phyloP scores from a whole-genome alignment of 2,329 filamentous ascomycete genomes.

The Fusarium hostae region DNA sequence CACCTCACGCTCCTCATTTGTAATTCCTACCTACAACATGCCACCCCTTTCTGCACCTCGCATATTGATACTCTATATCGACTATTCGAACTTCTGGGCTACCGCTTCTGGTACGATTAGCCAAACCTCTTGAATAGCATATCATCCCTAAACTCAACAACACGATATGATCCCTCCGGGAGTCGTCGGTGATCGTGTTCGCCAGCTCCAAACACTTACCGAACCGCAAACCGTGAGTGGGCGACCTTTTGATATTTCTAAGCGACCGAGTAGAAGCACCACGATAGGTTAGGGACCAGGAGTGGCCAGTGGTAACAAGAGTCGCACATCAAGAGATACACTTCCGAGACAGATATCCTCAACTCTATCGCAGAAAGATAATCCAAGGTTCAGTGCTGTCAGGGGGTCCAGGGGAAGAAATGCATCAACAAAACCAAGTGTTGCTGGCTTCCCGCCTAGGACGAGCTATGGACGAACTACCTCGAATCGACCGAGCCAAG shows the following conservation, averaged over 20 bases:
- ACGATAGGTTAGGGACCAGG: conserved; percentile 46
- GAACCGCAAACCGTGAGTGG: conserved; percentile 17
- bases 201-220: conserved; percentile 42
- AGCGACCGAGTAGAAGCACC: conserved; percentile 40
- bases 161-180: conserved; percentile 39
- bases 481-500: neutral
- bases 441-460: conserved; percentile 17
- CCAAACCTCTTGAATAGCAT: conserved; percentile 1
- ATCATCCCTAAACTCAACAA: conserved; percentile 14
- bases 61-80: conserved; percentile 15
- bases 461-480: neutral
- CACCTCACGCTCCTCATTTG: neutral
- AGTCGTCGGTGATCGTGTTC: conserved; percentile 46
- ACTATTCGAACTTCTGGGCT: conserved; percentile 11
- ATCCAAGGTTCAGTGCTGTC: neutral
- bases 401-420: neutral
- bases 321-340: conserved; percentile 42
- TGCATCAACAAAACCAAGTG: conserved; percentile 13
- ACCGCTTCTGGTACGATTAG: conserved; percentile 2
- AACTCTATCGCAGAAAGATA: conserved; percentile 22
- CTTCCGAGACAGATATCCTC: conserved; percentile 36
- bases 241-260: conserved; percentile 11
- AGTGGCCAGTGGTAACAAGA: conserved; percentile 40
- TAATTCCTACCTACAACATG: conserved; percentile 17
- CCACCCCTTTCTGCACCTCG: conserved; percentile 8